A percentile compares a stretch with the other conserved stretches of the same genome.
phyloP scores from a whole-genome alignment of 176 grass and related monocot species.

The Triticum dicoccoides region DNA sequence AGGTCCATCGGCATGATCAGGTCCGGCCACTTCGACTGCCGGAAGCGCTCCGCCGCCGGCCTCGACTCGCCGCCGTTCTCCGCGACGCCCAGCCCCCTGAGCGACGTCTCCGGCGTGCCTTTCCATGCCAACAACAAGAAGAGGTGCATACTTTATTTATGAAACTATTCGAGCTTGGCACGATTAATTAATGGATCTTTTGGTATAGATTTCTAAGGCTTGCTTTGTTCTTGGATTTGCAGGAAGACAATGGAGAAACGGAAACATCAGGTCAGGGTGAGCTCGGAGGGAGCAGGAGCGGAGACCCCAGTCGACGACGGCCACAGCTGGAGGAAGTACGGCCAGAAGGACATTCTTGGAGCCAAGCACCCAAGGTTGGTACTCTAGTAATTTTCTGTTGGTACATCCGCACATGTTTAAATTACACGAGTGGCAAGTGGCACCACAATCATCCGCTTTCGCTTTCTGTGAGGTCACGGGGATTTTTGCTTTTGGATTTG shows the following conservation, averaged over 20 bases:
- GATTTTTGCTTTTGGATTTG: not conserved
- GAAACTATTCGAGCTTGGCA: not conserved
- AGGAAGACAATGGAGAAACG: conserved; percentile 45
- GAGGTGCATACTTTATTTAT: conserved; percentile 13
- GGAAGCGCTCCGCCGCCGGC: conserved; percentile 5
- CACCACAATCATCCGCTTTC: not conserved
- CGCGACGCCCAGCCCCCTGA: conserved; percentile 24
- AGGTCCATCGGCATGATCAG: conserved; percentile 52
- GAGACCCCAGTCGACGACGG: conserved; percentile 58
- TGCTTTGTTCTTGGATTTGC: not conserved
- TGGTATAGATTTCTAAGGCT: not conserved
- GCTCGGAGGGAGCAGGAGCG: conserved; percentile 25
- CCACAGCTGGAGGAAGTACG: conserved; percentile 84
- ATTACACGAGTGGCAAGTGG: not conserved
- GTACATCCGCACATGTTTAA: conserved; percentile 10
- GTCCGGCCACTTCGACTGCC: not conserved
- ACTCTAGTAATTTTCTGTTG: not conserved
- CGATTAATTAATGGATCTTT: not conserved
- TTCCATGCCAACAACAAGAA: conserved; percentile 41
- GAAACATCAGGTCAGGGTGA: conserved; percentile 49
- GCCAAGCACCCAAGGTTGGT: conserved; percentile 60
- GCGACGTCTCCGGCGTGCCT: conserved; percentile 36
- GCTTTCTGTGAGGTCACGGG: too few species aligned
- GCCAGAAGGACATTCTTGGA: conserved; percentile 79
- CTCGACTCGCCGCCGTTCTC: conserved; percentile 17